Evolutionary conservation across 2,329 filamentous ascomycete species (phyloP), one percentile per base, ranked within the genome.

Genomic region (Arthrobotrys entomopaga): DNA sequence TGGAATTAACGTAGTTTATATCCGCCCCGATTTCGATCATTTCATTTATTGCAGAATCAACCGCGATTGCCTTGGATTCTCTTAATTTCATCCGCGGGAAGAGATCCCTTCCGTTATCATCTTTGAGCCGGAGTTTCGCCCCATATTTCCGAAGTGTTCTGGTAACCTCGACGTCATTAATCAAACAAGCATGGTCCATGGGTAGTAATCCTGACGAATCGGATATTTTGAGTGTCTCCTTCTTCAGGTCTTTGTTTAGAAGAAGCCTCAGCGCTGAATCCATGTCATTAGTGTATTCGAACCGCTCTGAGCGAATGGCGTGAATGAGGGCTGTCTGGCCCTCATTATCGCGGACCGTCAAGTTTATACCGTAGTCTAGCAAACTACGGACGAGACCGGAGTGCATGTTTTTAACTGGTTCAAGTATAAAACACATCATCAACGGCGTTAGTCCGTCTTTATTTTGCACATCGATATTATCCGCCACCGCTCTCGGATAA

Each of bases 151-250:
- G 19, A 19, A 73, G 56, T n/a, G 46, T 22, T 46, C n/a, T 60
- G 38, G 24, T 24, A 2, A 15, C 42, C 1, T 13, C 19, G 8
- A 60, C 52, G 1, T 20, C 2, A n/a, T 73, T 56, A 1, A 24
- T 40, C 19, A 58, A 15, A 20, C 49, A 57, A 1, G 69, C 69
- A 29, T 66, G 29, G 16, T 73, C 69, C 3, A 73, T 66, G 13
- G 69, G 61, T 11, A 50, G 48, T 15, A 65, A 24, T 1, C 69
- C 69, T 11, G 13, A 16, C 20, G n/a, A 20, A 57, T 73, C 69
- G 20, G 61, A 42, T 1, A 15, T n/a, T 19, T 66, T 11, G 2
- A 73, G 22, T 15, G 43, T 20, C 7, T 34, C 11, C 19, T 56
- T 72, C 10, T 53, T 46, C 11, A 19, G 40, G 1, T 29, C 24